These are phyloP conservation scores for Eleusine indica DNA, from an alignment of 176 grass and related monocot genomes.

Conservation along the genomic window DNA sequence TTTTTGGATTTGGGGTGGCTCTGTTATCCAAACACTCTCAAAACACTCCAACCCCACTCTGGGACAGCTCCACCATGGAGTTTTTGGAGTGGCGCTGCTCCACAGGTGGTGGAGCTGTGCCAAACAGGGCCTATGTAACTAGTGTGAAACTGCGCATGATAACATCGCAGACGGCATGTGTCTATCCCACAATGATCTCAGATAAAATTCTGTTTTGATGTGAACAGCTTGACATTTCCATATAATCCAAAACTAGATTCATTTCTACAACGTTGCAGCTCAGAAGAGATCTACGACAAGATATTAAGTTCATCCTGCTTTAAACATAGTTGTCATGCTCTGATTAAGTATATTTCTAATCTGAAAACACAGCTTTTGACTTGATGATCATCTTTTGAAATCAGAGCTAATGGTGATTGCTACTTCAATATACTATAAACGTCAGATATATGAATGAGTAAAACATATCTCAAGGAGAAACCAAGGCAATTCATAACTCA, in stretches of 20 bases:
- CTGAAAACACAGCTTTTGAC: not conserved
- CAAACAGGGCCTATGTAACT: too few species aligned
- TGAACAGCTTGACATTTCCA: slow-evolving; percentile 8
- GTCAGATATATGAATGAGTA: not conserved
- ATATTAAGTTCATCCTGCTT: slow-evolving; percentile 21
- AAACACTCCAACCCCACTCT: too few species aligned
- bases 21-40: too few species aligned
- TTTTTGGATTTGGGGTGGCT: too few species aligned
- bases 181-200: not conserved
- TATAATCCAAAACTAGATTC: slow-evolving; percentile 26
- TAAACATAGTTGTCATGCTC: slow-evolving; percentile 1
- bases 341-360: slow-evolving; percentile 27
- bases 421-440: slow-evolving; percentile 8
- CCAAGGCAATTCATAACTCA: not conserved
- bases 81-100: too few species aligned
- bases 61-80: too few species aligned
- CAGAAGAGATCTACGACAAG: not conserved
- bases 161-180: slow-evolving; percentile 3
- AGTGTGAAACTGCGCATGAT: slow-evolving; percentile 1
- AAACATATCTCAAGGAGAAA: not conserved
- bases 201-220: slow-evolving; percentile 2
- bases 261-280: not conserved
- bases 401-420: not conserved
- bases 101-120: too few species aligned
- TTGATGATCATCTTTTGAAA: slow-evolving; percentile 2